Evolutionary conservation across 768 basidiomycete species (phyloP).

Genomic region (Podaxis mareebaensis): DNA sequence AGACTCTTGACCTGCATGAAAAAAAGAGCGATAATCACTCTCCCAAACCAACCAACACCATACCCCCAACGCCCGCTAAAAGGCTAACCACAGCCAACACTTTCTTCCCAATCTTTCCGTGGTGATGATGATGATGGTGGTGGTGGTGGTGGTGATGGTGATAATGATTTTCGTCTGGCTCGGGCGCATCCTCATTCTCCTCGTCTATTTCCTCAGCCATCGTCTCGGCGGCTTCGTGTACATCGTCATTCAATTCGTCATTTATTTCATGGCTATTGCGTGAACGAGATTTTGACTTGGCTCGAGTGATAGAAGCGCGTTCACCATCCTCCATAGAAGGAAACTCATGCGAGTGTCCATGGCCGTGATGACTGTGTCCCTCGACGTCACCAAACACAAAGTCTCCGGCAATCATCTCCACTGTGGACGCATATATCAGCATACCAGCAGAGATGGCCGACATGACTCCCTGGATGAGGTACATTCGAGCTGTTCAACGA

Average conservation of each 20-base stretch:
- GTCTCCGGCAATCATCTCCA: slow-evolving; percentile 87
- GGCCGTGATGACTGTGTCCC: slow-evolving; percentile 32
- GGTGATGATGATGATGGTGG: slow-evolving; percentile 26
- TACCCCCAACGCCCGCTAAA: slow-evolving; percentile 58
- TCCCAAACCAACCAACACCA: slow-evolving; percentile 60
- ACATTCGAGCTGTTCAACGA: slow-evolving; percentile 40
- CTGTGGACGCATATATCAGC: slow-evolving; percentile 80
- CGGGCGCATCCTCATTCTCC: neutral
- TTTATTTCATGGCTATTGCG: neutral
- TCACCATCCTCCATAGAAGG: slow-evolving; percentile 1
- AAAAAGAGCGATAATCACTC: slow-evolving; percentile 26
- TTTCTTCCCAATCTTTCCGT: slow-evolving; percentile 36
- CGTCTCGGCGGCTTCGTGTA: neutral
- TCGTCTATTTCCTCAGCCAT: slow-evolving; percentile 15
- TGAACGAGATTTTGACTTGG: neutral
- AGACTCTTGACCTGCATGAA: neutral
- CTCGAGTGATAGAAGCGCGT: neutral
- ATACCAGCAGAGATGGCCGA: slow-evolving; percentile 81
- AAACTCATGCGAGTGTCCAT: slow-evolving; percentile 17
- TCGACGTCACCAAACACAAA: slow-evolving; percentile 73
- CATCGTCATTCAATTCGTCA: neutral
- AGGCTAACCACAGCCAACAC: slow-evolving; percentile 60
- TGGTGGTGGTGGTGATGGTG: too few relatives aligned
- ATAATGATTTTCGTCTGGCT: slow-evolving; percentile 20
- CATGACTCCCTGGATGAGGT: slow-evolving; percentile 70